Base-by-base conservation (phyloP, 2,329 filamentous ascomycete species). In the Juglanconis juglandina region DNA sequence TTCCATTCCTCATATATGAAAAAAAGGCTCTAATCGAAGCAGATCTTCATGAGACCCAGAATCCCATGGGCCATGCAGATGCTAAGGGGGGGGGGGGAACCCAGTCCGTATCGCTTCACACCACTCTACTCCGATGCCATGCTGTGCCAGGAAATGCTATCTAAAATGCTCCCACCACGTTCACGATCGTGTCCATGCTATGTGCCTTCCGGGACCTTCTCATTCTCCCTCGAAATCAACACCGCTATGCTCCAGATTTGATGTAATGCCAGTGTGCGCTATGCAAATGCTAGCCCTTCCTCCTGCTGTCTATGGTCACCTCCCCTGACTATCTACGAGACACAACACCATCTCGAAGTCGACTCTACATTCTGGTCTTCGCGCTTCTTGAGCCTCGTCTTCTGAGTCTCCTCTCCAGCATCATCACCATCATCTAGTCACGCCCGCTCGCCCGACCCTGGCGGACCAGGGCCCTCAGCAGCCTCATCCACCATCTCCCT, bases 351-450 rank as follows among this genome's bases (percentile, higher is more conserved):
- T 10, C 44, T 47, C 17, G 44, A 47, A 17, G 17, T 47, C 17
- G n/a, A 11, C 4, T 2, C 3, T 7, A n/a, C 5, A 3, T 17
- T 30, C 3, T 47, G 13, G 14, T 47, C 44, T 17, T 6, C 9
- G n/a, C 9, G 4, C 44, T 47, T 47, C 14, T 47, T 7, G 11
- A 42, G 6, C 10, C 39, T 47, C 13, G n/a, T 4, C 13, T 32
- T 44, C 24, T 33, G 41, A 42, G 3, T 5, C 41, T 46, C 39
- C 10, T 48, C 53, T 48, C 8, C 35, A 17, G 34, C 30, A 13
- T 11, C 44, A 13, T 49, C 47, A 39, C 46, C 33, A 34, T 46
- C 55, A 57, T 57, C 41, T 57, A 57, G 55, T 57, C 55, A 57
- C 49, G 46, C 47, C 46, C n/a, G 3, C 13, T 35, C 17, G 17